These are phyloP conservation scores for Stachybotrys chlorohalonatus DNA, from an alignment of 2,329 filamentous ascomycete species.

Conservation along the genomic window DNA sequence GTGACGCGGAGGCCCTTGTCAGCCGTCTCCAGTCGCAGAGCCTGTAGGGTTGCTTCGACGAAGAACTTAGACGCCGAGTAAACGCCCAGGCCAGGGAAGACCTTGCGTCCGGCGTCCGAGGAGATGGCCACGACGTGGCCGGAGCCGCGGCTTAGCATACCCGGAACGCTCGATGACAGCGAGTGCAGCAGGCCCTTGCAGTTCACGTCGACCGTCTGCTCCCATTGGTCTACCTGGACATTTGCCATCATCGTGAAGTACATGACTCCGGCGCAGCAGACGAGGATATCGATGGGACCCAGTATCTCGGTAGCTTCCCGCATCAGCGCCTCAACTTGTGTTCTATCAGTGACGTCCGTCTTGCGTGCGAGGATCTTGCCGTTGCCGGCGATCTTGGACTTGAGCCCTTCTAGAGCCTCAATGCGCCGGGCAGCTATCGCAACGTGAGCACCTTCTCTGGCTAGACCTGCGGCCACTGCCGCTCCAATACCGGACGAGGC, in stretches of 20 bases:
- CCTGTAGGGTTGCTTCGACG: constrained; percentile 72
- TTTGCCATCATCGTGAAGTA: constrained; percentile 86
- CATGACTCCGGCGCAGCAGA: constrained; percentile 77
- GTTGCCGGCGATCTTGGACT: constrained; percentile 45
- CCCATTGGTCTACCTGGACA: constrained; percentile 64
- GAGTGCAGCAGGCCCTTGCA: constrained; percentile 75
- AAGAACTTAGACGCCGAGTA: constrained; percentile 83
- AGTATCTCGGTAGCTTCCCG: constrained; percentile 49
- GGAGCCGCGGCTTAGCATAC: constrained; percentile 58
- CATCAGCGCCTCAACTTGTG: constrained; percentile 59
- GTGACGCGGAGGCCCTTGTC: constrained; percentile 66
- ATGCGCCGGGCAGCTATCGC: constrained; percentile 63
- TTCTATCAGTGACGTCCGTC: constrained; percentile 63
- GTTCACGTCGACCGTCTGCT: constrained; percentile 76
- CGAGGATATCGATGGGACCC: constrained; percentile 68
- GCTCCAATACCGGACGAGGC: constrained; percentile 74
- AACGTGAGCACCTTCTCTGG: constrained; percentile 61
- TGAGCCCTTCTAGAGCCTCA: constrained; percentile 59
- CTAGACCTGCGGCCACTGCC: constrained; percentile 60
- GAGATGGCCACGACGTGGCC: constrained; percentile 77
- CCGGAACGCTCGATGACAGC: constrained; percentile 58
- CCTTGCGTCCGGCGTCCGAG: constrained; percentile 72
- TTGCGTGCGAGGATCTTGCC: constrained; percentile 58
- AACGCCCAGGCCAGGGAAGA: constrained; percentile 72
- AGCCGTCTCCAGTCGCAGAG: constrained; percentile 65